These are phyloP conservation scores for Corymbia maculata DNA, from an alignment of 345 rosid genomes.

Conservation along the genomic window DNA sequence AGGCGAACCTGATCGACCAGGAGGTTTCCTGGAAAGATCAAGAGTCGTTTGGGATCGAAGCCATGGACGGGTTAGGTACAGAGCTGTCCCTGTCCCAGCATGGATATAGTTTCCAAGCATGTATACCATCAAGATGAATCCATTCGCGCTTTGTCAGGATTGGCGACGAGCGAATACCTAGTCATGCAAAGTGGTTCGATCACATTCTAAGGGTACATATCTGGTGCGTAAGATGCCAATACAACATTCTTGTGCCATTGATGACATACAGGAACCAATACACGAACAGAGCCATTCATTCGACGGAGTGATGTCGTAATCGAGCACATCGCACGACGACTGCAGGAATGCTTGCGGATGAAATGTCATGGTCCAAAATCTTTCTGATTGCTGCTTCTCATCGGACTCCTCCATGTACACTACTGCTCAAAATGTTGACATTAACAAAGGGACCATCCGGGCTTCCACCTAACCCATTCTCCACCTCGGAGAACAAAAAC, in stretches of 20 bases:
- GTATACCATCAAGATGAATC: not conserved
- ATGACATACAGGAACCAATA: rapidly evolving
- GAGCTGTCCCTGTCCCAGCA: not conserved
- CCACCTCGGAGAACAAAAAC: not conserved
- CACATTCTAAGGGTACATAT: not conserved
- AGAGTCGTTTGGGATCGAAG: not conserved
- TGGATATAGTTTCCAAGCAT: not conserved
- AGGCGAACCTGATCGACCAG: too few species aligned
- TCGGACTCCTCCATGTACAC: not conserved
- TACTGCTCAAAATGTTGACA: not conserved
- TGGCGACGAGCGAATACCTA: not conserved
- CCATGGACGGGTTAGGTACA: not conserved
- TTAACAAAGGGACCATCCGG: not conserved
- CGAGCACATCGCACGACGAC: not conserved
- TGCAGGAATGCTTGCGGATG: too few species aligned
- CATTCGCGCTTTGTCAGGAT: not conserved
- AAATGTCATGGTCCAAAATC: not conserved
- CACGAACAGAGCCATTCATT: not conserved
- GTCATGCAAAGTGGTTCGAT: not conserved
- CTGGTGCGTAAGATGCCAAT: not conserved
- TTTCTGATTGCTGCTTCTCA: not conserved
- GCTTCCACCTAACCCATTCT: not conserved
- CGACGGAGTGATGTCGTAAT: not conserved
- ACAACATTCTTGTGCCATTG: not conserved
- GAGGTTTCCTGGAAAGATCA: not conserved